phyloP scores from a whole-genome alignment of 495 filamentous ascomycete species.

The Hypoxylon intermedium region DNA sequence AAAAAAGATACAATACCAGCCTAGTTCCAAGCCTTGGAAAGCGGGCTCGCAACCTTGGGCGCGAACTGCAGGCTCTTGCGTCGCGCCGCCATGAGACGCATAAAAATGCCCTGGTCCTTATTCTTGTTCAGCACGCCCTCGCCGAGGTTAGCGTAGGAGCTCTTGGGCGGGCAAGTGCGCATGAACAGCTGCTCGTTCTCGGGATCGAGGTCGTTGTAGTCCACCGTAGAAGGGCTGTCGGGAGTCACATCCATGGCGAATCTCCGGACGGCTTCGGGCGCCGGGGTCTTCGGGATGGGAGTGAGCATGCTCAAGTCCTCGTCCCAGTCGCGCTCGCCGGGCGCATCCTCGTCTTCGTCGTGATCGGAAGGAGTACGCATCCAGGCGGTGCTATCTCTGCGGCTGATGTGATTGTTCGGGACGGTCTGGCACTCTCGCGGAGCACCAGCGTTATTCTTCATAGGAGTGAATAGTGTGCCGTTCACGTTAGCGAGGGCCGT shows the following conservation, averaged over 20 bases:
- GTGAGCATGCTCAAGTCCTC: conserved; percentile 47
- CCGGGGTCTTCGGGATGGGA: conserved; percentile 62
- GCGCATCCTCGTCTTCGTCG: conserved; percentile 51
- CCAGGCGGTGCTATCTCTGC: conserved; percentile 61
- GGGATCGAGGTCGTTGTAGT: conserved; percentile 22
- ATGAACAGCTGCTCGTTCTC: conserved; percentile 64
- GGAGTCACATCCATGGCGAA: conserved; percentile 52
- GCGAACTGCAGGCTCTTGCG: conserved; percentile 85
- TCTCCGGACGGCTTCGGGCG: conserved; percentile 54
- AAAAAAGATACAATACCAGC: no score
- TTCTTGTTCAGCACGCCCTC: conserved; percentile 44
- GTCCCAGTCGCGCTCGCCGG: conserved; percentile 47
- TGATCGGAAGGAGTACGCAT: conserved; percentile 52
- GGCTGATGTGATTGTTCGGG: conserved; percentile 51
- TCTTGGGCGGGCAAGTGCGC: conserved; percentile 77
- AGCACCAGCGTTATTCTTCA: conserved; percentile 37
- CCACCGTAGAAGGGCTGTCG: conserved; percentile 37
- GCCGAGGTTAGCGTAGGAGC: conserved; percentile 50
- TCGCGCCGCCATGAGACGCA: conserved; percentile 74
- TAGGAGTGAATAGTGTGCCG: conserved; percentile 63
- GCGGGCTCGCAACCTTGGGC: conserved; percentile 77
- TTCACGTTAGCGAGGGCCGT: conserved; percentile 76
- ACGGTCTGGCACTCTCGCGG: conserved; percentile 52
- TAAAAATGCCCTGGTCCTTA: conserved; percentile 61
- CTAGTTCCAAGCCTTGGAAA: conserved; percentile 60